Evolutionary conservation across 73 alveolate species (phyloP).

Genomic region (Uronychia setigera): DNA sequence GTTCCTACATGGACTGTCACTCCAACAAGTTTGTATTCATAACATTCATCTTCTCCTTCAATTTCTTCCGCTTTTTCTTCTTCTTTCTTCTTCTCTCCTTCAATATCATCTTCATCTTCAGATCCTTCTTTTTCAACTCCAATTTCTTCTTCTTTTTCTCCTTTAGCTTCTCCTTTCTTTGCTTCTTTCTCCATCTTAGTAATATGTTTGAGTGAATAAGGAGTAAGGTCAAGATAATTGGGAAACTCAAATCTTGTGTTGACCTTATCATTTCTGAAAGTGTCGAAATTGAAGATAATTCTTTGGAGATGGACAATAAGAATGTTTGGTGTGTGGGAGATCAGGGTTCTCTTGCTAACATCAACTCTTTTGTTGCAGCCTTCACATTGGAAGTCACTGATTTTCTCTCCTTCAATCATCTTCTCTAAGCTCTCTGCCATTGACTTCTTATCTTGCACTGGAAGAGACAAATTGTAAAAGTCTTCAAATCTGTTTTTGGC

Average conservation of each 20-base stretch:
- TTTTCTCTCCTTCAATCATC: constrained; percentile 84
- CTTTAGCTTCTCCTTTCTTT: constrained; percentile 30
- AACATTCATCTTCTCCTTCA: constrained; percentile 58
- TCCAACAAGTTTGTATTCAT: constrained; percentile 72
- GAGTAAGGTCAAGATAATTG: constrained; percentile 82
- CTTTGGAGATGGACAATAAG: constrained; percentile 95
- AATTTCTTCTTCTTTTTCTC: constrained; percentile 22
- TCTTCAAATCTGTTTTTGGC: constrained; percentile 82
- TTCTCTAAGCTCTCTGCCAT: constrained; percentile 88
- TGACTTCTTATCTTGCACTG: constrained; percentile 89
- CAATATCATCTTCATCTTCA: constrained; percentile 48
- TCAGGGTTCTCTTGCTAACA: constrained; percentile 84
- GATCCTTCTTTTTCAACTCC: constrained; percentile 11
- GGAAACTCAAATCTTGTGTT: constrained; percentile 98
- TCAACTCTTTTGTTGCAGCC: constrained; percentile 93
- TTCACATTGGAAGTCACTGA: constrained; percentile 93
- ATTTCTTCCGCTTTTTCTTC: constrained; percentile 32
- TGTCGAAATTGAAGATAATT: constrained; percentile 93
- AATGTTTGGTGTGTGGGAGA: constrained; percentile 95
- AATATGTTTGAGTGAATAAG: constrained; percentile 79
- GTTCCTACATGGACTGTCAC: constrained; percentile 75
- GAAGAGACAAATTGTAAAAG: constrained; percentile 89
- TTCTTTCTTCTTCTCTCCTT: constrained; percentile 18
- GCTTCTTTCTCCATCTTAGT: constrained; percentile 56
- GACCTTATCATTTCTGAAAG: constrained; percentile 91